phyloP scores from a whole-genome alignment of 768 basidiomycete species.

The Pleurotus djamor region DNA sequence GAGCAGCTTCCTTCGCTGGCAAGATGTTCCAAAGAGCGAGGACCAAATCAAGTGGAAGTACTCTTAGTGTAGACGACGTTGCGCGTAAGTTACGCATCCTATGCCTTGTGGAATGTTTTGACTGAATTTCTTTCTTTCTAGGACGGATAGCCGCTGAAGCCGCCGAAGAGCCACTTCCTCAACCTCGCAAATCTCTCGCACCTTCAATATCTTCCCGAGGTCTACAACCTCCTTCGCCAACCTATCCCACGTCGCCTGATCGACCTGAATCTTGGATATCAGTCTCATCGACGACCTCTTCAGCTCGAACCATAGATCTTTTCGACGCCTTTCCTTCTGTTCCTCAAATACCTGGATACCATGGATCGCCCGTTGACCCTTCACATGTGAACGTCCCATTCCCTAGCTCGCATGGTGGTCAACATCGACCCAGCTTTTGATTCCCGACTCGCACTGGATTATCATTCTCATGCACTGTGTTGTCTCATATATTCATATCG shows the following conservation, averaged over 20 bases:
- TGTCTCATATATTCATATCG: too few species aligned
- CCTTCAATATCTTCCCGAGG: slow-evolving; percentile 4
- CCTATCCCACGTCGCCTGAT: slow-evolving; percentile 9
- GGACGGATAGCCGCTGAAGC: slow-evolving; percentile 2
- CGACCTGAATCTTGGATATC: slow-evolving; percentile 11
- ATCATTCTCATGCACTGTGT: too few species aligned
- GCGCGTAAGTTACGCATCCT: slow-evolving; percentile 32
- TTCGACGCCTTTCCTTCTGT: slow-evolving; percentile 77
- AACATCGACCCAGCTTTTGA: neutral
- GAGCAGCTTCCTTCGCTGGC: slow-evolving; percentile 59
- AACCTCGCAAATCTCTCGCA: neutral
- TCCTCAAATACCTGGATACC: slow-evolving; percentile 33
- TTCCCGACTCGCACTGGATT: neutral
- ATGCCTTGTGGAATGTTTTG: neutral
- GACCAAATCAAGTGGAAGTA: slow-evolving; percentile 52
- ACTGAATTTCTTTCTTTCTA: neutral
- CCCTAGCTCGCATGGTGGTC: neutral
- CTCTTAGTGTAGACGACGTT: slow-evolving; percentile 31
- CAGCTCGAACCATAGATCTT: slow-evolving; percentile 48
- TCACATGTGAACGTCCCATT: neutral
- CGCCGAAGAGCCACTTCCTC: slow-evolving; percentile 2
- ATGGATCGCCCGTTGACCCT: neutral
- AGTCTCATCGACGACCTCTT: slow-evolving; percentile 18
- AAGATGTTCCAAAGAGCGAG: slow-evolving; percentile 54
- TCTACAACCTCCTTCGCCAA: slow-evolving; percentile 9